Base-by-base conservation (phyloP, 2,329 filamentous ascomycete species). In the Neurospora crassa region DNA sequence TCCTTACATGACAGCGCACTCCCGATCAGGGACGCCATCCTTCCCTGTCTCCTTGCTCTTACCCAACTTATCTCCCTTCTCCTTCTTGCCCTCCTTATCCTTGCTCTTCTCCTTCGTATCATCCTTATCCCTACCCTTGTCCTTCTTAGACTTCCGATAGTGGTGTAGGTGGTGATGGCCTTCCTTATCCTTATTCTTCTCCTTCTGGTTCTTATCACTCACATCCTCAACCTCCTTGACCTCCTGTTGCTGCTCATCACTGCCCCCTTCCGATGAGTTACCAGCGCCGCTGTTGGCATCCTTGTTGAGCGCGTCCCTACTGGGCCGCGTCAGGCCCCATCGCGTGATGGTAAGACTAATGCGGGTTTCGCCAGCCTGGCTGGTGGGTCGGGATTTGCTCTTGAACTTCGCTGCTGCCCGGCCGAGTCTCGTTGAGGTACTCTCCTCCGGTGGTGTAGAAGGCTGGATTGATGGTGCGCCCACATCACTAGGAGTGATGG, bases 271-370 rank as follows among this genome's bases (percentile, higher is more conserved):
- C 3, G 71, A 70, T 40, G 29, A 68, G n/a, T 67, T 53, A n/a
- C 16, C 67, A 12, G 69, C 69, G 6, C 37, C 68, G 67, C 81
- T 81, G 16, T 16, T 29, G 24, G 24, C 29, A 63, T 63, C 53
- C 29, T 63, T 63, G 43, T 80, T 79, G 70, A 83, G 76, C 0
- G 80, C 82, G 72, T 89, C 87, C 75, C 82, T 86, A 79, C 85
- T 87, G 10, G 82, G 75, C 69, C 83, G 84, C 75, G 85, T 84
- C 7, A 88, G 81, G 0, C 84, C 84, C 4, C 88, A 79, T n/a
- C 86, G 84, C 18, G 84, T 85, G 78, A 90, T 88, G 2, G 85
- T 87, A 20, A 85, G 80, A 76, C 86, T 89, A 71, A 89, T 84
- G 4, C 88, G 83, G 18, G 83, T 83, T 74, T 90, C 88, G 40